Conservation (phyloP, 2,329 filamentous ascomycete genomes). For the Venturia aucupariae region DNA sequence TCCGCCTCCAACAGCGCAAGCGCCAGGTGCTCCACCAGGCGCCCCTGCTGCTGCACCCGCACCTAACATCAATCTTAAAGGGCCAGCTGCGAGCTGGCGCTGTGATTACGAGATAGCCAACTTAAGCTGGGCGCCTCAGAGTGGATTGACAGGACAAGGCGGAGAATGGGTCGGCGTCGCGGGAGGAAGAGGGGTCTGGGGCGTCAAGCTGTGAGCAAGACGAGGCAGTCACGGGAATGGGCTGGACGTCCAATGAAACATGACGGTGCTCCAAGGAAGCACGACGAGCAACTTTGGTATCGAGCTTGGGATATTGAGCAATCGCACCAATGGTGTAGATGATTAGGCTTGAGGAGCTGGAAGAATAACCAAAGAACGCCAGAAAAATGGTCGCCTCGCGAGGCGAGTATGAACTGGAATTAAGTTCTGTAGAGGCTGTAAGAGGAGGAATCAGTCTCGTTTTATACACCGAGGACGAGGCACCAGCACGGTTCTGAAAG, state of each 20-base stretch:
- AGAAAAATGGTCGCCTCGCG: background rate
- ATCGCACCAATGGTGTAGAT: background rate
- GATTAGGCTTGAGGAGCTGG: background rate
- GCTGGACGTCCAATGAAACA: too few relatives aligned
- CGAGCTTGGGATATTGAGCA: background rate
- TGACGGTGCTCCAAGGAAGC: background rate
- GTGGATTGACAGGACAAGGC: slow-evolving; percentile 54
- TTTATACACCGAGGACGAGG: background rate
- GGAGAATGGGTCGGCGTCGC: slow-evolving; percentile 80
- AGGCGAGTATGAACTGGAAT: background rate
- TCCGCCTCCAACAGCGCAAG: slow-evolving; percentile 21
- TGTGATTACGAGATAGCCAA: slow-evolving; percentile 84
- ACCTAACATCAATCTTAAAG: slow-evolving; percentile 40
- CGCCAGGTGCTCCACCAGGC: slow-evolving; percentile 11
- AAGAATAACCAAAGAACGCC: background rate
- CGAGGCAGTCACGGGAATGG: background rate
- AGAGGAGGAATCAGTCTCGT: background rate
- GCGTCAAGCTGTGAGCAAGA: slow-evolving; percentile 44
- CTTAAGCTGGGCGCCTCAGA: slow-evolving; percentile 72
- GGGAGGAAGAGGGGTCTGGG: slow-evolving; percentile 74
- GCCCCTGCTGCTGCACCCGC: slow-evolving; percentile 7
- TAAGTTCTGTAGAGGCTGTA: background rate
- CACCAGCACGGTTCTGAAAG: background rate
- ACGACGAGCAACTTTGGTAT: background rate
- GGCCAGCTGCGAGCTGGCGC: slow-evolving; percentile 68